These are phyloP conservation scores for Agrocybe praecox DNA, from an alignment of 768 basidiomycete species.

Conservation along the genomic window DNA sequence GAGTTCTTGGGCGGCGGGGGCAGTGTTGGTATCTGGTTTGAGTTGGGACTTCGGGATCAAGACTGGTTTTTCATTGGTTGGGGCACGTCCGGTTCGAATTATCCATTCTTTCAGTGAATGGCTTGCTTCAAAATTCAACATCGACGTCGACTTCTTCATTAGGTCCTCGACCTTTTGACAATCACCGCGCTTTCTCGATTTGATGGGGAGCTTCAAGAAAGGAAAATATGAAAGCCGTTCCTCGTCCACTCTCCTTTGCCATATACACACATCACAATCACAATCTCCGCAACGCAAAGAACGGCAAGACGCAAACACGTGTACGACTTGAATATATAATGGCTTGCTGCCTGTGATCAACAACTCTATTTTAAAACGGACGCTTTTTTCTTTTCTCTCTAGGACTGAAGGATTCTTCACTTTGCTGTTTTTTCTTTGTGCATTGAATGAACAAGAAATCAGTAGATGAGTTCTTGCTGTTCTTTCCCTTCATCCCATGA, in stretches of 20 bases:
- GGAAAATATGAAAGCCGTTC: background rate
- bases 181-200: slow-evolving; percentile 8
- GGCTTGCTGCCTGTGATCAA: slow-evolving; percentile 23
- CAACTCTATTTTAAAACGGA: slow-evolving; percentile 62
- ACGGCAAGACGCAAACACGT: slow-evolving; percentile 16
- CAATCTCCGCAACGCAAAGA: slow-evolving; percentile 13
- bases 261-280: slow-evolving; percentile 12
- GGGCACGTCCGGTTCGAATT: slow-evolving; percentile 44
- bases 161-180: slow-evolving; percentile 20
- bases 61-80: slow-evolving; percentile 32
- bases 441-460: slow-evolving; percentile 2
- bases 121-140: slow-evolving; percentile 17
- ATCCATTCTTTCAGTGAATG: slow-evolving; percentile 8
- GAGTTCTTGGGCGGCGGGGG: slow-evolving; percentile 13
- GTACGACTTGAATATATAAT: slow-evolving; percentile 24
- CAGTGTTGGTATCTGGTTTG: slow-evolving; percentile 12
- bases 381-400: slow-evolving; percentile 61
- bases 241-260: slow-evolving; percentile 10
- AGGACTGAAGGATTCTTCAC: slow-evolving; percentile 7
- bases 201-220: slow-evolving; percentile 15
- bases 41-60: slow-evolving; percentile 23
- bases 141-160: slow-evolving; percentile 24
- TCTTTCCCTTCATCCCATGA: slow-evolving; percentile 18
- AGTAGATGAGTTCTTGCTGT: slow-evolving; percentile 17
- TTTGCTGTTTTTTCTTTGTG: slow-evolving; percentile 11